Base-by-base conservation (phyloP, 306 rosid genomes). In the Dalbergia oliveri region DNA sequence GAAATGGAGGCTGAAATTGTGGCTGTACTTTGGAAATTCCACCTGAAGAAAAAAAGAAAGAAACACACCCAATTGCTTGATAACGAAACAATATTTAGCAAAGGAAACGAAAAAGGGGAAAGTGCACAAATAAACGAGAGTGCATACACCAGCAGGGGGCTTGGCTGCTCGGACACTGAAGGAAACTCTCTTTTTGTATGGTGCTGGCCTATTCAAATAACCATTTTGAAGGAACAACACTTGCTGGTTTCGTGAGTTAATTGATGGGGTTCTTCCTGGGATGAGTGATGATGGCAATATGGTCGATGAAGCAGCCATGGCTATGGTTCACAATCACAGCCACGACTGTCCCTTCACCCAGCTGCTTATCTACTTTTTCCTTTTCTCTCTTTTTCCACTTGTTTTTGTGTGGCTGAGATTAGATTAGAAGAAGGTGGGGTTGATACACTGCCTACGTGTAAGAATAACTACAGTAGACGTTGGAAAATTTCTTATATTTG, bases 21-120 rank as follows among this genome's bases (percentile, higher is more conserved):
- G 99, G 97, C 90, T 89, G 82, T 7, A 79, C 92, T 88, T 95
- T 31, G 98, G 99, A 59, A 90, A 39, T 78, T 88, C 96, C 66
- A 95, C 92, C 98, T 95, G 86, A 73, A 68, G 6, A 69, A 41
- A 39, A 4, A 18, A 62, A 66, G 7, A 65, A 50, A 13, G 4
- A 41, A 41, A 76, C 5, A 70, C 5, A 58, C 82, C 78, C 86
- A 84, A 73, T 8, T 26, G 8, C 34, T 63, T 77, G 18, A 59
- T 70, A 63, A 31, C 4, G 11, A 33, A 33, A 50, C 14, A 51
- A 51, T 11, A 11, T 34, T 14, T 13, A 11, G 18, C 44, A 35
- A 21, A 8, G 16, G 47, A 56, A 26, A 80, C 18, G 50, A 37
- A 9, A 18, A 72, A 0, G 8, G 0, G 41, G 37, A 9, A 3